Evolutionary conservation across 768 basidiomycete genomes (phyloP).

Genomic region (Termitomyces titanicus): DNA sequence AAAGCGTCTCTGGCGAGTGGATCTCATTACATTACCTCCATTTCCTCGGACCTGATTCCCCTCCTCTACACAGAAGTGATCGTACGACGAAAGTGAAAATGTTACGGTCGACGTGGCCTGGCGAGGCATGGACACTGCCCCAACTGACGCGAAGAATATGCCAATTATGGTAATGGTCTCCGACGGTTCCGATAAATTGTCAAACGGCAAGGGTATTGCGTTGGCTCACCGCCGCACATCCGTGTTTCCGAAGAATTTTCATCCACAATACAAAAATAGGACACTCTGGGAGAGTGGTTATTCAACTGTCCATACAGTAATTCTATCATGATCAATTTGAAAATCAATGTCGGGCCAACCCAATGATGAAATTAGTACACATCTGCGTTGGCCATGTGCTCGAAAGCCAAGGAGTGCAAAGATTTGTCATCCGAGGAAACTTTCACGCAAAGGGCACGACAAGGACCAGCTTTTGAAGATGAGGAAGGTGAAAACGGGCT

Average conservation of each 20-base stretch:
- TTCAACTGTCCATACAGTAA: too few species aligned
- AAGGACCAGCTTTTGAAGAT: not conserved
- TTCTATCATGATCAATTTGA: too few species aligned
- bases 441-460: not conserved
- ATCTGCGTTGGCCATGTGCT: not conserved
- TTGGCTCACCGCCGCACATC: not conserved
- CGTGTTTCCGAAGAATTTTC: constrained; percentile 1
- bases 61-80: not conserved
- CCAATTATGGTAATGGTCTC: not conserved
- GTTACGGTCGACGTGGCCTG: not conserved
- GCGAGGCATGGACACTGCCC: too few species aligned
- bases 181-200: not conserved
- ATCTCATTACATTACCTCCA: too few species aligned
- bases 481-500: too few species aligned
- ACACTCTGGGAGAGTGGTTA: not conserved
- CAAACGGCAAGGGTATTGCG: not conserved
- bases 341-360: not conserved
- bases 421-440: not conserved
- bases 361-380: not conserved
- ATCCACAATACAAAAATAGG: not conserved
- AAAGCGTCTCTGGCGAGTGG: too few species aligned
- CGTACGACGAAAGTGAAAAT: not conserved
- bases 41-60: not conserved
- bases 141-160: too few species aligned
- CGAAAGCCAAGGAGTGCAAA: not conserved